Evolutionary conservation across 148 eudicot species (phyloP), one percentile per base, ranked within the genome.

Genomic region (Nyssa sinensis): DNA sequence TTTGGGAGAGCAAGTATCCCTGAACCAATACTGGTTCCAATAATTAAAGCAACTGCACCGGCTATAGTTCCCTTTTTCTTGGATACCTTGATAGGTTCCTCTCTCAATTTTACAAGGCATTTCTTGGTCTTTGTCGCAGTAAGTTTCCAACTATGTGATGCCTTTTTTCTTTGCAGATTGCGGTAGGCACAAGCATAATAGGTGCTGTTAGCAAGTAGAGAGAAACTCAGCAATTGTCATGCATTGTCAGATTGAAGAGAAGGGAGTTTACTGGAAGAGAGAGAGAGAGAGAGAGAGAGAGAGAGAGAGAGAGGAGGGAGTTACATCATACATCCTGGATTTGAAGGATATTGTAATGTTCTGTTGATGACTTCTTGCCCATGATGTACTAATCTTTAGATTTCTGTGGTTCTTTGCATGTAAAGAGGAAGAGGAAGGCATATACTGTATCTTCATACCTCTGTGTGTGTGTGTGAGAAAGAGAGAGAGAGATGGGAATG

Each of bases 1-100:
- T 78, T 61, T 2, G 88, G 88, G 30, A 85, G 88, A 69, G 86
- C 86, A 69, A 85, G 88, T 62, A 85, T 85, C 49, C 88, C 86
- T 3, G 88, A 77, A 39, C 88, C 88, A 33, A 85, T 85, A 74
- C 81, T 82, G 31, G 88, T 82, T 33, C 88, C 88, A 60, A 82
- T 78, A 53, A 85, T 80, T 14, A 85, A 61, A 71, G 88, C 88
- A 21, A 82, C 86, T 41, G 88, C 88, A 75, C 88, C 88, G 14
- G 72, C 84, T 44, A 85, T 33, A 19, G 73, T 77, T 2, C 88
- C 88, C 72, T 69, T 80, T 62, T 80, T 78, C 82, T 73, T 59
- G 31, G 84, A 59, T 66, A 4, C 49, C 16, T 64, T 49, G 5
- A 19, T 23, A 37, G 74, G 32, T 44, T 77, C 77, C 14, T 75